These are phyloP conservation scores for Salicornia ramosissima DNA, from an alignment of 148 eudicot genomes.

Conservation along the genomic window DNA sequence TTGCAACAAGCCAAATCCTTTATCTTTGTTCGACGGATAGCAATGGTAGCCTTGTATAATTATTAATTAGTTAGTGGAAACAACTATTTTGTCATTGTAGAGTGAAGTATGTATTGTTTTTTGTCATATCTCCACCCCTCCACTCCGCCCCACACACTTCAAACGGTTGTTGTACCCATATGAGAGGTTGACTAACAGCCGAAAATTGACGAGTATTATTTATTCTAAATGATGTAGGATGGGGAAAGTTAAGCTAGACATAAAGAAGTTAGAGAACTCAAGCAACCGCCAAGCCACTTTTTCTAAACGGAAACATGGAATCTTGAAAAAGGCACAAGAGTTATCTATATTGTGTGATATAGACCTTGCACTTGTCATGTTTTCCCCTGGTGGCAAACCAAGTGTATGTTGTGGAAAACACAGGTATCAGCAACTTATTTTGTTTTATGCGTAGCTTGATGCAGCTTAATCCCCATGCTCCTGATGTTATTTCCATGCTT, in stretches of 20 bases:
- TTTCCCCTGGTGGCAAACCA: conserved; percentile 40
- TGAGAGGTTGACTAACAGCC: neutral
- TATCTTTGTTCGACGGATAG: no score
- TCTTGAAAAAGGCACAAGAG: conserved; percentile 39
- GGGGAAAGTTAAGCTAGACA: conserved; percentile 43
- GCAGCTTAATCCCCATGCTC: neutral
- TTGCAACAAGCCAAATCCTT: neutral
- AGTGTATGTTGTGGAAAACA: conserved; percentile 23
- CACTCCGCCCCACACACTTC: neutral
- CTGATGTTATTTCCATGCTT: neutral
- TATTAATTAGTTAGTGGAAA: no score
- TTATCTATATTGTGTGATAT: conserved; percentile 36
- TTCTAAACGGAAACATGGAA: conserved; percentile 38
- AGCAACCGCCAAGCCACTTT: conserved; percentile 38
- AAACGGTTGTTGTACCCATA: neutral
- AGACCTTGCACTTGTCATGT: conserved; percentile 37
- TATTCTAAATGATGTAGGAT: conserved; percentile 28
- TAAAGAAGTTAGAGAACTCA: conserved; percentile 31
- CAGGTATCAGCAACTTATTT: conserved; percentile 14
- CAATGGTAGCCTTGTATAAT: no score
- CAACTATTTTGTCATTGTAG: no score
- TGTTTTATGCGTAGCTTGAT: neutral
- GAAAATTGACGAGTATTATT: neutral
- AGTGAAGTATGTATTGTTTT: no score
- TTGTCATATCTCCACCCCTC: no score